Percentiles rank a stretch among this genome's conserved stretches.
Evolutionary conservation across 2,329 filamentous ascomycete species (phyloP).

Genomic region (Hypoxylon rubiginosum): DNA sequence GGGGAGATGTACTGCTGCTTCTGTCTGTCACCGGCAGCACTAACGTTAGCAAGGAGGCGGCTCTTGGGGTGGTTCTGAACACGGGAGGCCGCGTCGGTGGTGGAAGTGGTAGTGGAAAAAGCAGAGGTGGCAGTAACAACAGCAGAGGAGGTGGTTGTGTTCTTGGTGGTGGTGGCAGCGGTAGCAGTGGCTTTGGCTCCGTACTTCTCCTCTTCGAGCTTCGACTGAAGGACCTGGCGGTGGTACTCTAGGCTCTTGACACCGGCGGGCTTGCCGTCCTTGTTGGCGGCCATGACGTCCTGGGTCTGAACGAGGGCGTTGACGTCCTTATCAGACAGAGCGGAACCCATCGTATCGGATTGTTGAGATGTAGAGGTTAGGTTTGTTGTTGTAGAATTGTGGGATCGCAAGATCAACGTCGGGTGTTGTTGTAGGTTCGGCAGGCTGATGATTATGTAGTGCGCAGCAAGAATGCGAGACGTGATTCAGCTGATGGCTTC

Average conservation of each 20-base stretch:
- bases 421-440: neutral
- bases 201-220: constrained; percentile 77
- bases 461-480: neutral
- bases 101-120: neutral
- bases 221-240: constrained; percentile 79
- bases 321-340: constrained; percentile 74
- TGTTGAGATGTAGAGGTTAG: constrained; percentile 4
- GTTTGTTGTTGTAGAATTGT: neutral
- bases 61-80: constrained; percentile 35
- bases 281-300: constrained; percentile 46
- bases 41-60: constrained; percentile 49
- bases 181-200: constrained; percentile 24
- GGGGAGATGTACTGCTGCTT: constrained; percentile 79
- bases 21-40: constrained; percentile 50
- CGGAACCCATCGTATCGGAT: constrained; percentile 63
- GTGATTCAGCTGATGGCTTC: neutral
- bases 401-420: constrained; percentile 3
- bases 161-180: constrained; percentile 14
- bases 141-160: constrained; percentile 2
- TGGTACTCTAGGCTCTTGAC: constrained; percentile 80
- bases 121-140: constrained; percentile 15
- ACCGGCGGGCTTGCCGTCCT: constrained; percentile 46
- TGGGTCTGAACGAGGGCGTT: constrained; percentile 64
- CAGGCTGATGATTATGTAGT: neutral
- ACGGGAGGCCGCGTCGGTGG: constrained; percentile 21